Evolutionary conservation across 1,284 basidiomycete species (phyloP).

Genomic region (Rhodofomes roseus): DNA sequence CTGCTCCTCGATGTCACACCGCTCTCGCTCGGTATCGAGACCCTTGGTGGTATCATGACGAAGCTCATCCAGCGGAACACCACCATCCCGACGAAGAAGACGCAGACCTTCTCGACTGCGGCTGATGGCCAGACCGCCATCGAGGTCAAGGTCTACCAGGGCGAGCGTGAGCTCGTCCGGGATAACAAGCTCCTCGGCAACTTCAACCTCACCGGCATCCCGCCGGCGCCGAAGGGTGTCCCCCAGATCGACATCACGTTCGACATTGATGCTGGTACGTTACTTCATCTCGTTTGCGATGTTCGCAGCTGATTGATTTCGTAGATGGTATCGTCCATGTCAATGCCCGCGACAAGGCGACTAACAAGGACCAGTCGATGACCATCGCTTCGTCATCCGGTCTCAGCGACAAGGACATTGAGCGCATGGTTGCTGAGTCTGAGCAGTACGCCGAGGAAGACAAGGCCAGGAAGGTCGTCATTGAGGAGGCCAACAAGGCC

Average conservation of each 20-base stretch:
- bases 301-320: background rate
- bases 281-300: background rate
- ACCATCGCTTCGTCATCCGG: conserved; percentile 97
- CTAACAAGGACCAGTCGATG: conserved; percentile 96
- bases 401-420: conserved; percentile 94
- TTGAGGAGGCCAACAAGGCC: conserved; percentile 97
- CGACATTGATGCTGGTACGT: conserved; percentile 92
- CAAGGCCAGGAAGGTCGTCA: conserved; percentile 84
- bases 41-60: conserved; percentile 98
- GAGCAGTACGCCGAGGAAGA: conserved; percentile 92
- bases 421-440: conserved; percentile 94
- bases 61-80: conserved; percentile 95
- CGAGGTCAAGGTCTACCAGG: conserved; percentile 97
- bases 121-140: conserved; percentile 96
- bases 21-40: conserved; percentile 93
- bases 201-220: conserved; percentile 98
- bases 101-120: conserved; percentile 97
- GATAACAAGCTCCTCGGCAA: conserved; percentile 99
- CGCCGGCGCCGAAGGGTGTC: conserved; percentile 96
- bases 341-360: conserved; percentile 96
- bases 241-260: conserved; percentile 99
- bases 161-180: conserved; percentile 94
- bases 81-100: conserved; percentile 99
- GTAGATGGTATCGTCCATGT: conserved; percentile 95
- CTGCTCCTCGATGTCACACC: conserved; percentile 96